A percentile compares a stretch with the other conserved stretches of the same genome.
These are phyloP conservation scores for Epichloe festucae DNA, from an alignment of 2,329 filamentous ascomycete genomes.

Conservation along the genomic window DNA sequence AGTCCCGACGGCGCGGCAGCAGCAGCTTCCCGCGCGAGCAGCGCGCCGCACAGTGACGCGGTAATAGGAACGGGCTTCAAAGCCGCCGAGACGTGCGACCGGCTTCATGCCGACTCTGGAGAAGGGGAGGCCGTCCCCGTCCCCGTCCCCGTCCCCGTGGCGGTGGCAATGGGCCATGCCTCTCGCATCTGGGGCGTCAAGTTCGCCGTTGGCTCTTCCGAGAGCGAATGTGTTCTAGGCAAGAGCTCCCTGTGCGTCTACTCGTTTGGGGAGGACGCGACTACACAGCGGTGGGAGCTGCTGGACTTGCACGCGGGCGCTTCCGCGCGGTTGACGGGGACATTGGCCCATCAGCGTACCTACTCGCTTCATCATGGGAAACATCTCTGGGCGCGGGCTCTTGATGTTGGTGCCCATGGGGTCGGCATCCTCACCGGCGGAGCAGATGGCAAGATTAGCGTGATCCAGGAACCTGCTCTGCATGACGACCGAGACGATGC, in stretches of 20 bases:
- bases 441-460: conserved; percentile 59
- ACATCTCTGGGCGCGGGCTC: conserved; percentile 70
- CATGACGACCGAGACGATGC: background rate
- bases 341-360: conserved; percentile 39
- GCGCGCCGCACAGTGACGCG: background rate
- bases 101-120: conserved; percentile 1
- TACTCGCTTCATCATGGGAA: conserved; percentile 67
- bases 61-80: conserved; percentile 49
- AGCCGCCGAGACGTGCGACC: conserved; percentile 13
- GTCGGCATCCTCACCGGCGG: conserved; percentile 59
- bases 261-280: conserved; percentile 78
- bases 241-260: conserved; percentile 31
- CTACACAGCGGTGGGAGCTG: conserved; percentile 54
- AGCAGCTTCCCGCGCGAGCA: background rate
- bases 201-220: conserved; percentile 34
- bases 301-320: background rate
- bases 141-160: conserved; percentile 25
- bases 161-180: conserved; percentile 69
- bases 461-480: conserved; percentile 23
- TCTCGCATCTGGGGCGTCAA: conserved; percentile 83
- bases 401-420: conserved; percentile 18
- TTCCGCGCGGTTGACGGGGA: conserved; percentile 7
- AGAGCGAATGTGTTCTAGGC: background rate
- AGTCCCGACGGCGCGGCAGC: conserved; percentile 28
- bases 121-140: conserved; percentile 20